Evolutionary conservation across 768 basidiomycete species (phyloP).

Genomic region (Agaricus sinodeliciosus): DNA sequence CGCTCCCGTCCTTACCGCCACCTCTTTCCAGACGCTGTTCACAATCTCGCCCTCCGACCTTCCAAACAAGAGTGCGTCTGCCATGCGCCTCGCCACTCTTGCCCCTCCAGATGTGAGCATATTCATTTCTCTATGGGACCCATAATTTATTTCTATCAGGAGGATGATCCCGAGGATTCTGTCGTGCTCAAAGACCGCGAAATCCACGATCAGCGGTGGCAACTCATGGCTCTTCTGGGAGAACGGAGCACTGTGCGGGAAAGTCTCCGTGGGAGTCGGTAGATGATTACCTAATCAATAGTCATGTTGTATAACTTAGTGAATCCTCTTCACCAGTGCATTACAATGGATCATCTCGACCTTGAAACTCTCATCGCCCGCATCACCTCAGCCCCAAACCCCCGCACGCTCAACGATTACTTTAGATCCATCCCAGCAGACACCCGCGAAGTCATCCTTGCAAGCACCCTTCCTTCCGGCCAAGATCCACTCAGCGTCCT

Average conservation of each 20-base stretch:
- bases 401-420: constrained; percentile 30
- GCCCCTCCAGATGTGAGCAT: constrained; percentile 19
- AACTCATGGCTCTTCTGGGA: constrained; percentile 66
- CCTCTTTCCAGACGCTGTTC: constrained; percentile 74
- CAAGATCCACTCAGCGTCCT: constrained; percentile 64
- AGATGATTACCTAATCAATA: constrained; percentile 19
- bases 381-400: constrained; percentile 37
- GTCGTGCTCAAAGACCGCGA: constrained; percentile 55
- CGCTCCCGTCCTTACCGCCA: constrained; percentile 49
- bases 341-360: constrained; percentile 6
- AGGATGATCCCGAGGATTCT: constrained; percentile 47
- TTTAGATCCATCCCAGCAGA: constrained; percentile 50
- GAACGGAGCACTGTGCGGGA: constrained; percentile 72
- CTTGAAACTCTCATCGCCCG: constrained; percentile 16
- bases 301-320: too few species aligned
- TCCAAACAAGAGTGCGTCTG: constrained; percentile 75
- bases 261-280: constrained; percentile 23
- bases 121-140: constrained; percentile 17
- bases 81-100: constrained; percentile 53
- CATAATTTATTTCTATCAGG: too few species aligned
- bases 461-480: constrained; percentile 46
- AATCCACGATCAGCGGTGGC: constrained; percentile 66
- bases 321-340: too few species aligned
- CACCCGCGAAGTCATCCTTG: constrained; percentile 47
- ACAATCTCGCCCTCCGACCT: constrained; percentile 70